Evolutionary conservation across 345 rosid species (phyloP).

Genomic region (Rhodomyrtus tomentosa): DNA sequence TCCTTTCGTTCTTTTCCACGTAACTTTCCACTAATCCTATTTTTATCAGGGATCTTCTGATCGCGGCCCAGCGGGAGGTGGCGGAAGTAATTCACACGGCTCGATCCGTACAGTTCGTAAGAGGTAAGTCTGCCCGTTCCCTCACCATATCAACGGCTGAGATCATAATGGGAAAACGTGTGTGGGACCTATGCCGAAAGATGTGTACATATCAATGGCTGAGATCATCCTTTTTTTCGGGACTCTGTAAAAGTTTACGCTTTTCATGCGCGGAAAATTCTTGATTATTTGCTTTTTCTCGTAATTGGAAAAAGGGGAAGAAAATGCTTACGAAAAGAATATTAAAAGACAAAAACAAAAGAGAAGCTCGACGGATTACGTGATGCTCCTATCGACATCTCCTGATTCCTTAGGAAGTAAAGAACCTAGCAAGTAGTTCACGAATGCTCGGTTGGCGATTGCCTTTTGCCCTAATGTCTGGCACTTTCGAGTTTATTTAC

Average conservation of each 20-base stretch:
- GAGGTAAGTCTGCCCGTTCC: too few relatives aligned
- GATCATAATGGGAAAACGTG: not conserved
- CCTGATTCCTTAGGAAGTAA: not conserved
- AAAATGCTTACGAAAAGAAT: not conserved
- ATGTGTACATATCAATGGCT: not conserved
- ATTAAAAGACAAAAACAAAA: not conserved
- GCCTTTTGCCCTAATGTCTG: not conserved
- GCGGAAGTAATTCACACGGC: too few relatives aligned
- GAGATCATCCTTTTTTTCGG: not conserved
- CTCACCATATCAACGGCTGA: too few relatives aligned
- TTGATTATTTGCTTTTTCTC: not conserved
- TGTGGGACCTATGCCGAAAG: not conserved
- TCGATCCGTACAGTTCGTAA: not conserved
- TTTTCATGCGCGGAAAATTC: not conserved
- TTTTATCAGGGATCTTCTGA: not conserved
- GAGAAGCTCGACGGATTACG: not conserved
- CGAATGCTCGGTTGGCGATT: not conserved
- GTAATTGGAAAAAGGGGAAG: not conserved
- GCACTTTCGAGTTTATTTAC: not conserved
- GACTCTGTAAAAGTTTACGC: not conserved
- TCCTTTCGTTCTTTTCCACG: not conserved
- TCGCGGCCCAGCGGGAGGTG: not conserved
- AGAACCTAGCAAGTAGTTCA: not conserved
- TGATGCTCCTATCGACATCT: not conserved
- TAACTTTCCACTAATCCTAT: not conserved